Base-by-base conservation (phyloP, 2,329 filamentous ascomycete genomes). In the Aspergillus nomiae region DNA sequence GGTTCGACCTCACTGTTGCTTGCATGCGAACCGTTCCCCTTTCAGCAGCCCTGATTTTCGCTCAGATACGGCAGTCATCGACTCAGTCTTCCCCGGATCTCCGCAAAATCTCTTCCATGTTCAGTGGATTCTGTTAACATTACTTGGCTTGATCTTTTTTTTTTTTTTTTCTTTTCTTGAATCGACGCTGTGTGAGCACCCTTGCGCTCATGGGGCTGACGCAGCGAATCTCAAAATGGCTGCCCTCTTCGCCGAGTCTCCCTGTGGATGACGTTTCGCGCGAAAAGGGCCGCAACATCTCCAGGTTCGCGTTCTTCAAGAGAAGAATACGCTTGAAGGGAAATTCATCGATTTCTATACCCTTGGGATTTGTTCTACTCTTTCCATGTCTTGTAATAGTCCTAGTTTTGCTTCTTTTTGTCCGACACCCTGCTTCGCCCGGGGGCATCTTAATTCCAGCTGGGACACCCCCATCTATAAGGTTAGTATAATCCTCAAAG, bases 321-420 rank as follows among this genome's bases (percentile, higher is more conserved):
- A 87, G 92, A 74, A 92, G 94, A 58, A 87, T 99, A 83, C 89
- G 94, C 71, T 83, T 99, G 82, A 91, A 89, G 80, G 92, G 92
- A 73, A 97, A 96, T 80, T 97, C 94, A 60, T 91, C 90, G 74
- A 88, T 97, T 77, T 97, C 94, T 58, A 90, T 98, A 76, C 95
- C 95, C 30, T 83, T 99, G 58, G 94, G 94, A 70, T 89, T 97
- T 74, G 92, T 98, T 71, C 86, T 99, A 69, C 83, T 98, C 70
- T 98, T 98, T 77, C 95, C 95, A 68, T 88, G 91, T 76, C 90
- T 97, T 76, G 92, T 97, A 73, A 87, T 98, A 81, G 86, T 97
- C 73, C 86, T 97, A 77, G 96, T 98, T 78, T 82, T 98, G 67
- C 84, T 97, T 72, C 86, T 99, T 65, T 93, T 98, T 77, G 87